These are phyloP conservation scores for Linnemannia schmuckeri DNA, from an alignment of 192 early-diverging fungal genomes.

Conservation along the genomic window DNA sequence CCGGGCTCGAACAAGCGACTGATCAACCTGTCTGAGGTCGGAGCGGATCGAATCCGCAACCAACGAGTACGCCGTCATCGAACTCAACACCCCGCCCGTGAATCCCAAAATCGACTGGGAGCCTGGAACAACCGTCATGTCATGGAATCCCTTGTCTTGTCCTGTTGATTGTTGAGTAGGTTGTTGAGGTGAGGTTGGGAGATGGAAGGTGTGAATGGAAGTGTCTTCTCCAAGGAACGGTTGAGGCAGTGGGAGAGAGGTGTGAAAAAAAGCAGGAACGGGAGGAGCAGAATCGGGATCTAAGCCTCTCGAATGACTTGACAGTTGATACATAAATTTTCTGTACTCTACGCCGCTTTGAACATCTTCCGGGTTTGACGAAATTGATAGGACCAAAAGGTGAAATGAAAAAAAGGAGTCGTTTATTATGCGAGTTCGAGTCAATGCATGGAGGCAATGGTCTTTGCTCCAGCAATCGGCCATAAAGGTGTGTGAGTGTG, in stretches of 20 bases:
- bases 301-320: not conserved
- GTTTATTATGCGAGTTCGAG: conserved; percentile 16
- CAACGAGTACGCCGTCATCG: conserved; percentile 48
- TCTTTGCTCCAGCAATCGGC: not conserved
- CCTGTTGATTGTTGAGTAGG: not conserved
- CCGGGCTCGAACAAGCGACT: conserved; percentile 28
- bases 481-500: not conserved
- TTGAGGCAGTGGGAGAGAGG: not conserved
- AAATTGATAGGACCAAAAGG: not conserved
- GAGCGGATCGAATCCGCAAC: conserved; percentile 32
- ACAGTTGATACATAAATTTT: not conserved
- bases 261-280: conserved; percentile 8
- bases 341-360: not conserved
- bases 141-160: conserved; percentile 20
- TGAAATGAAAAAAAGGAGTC: conserved; percentile 15
- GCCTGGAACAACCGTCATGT: conserved; percentile 53
- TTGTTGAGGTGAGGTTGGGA: not conserved
- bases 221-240: not conserved
- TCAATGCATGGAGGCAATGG: not conserved
- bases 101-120: conserved; percentile 57
- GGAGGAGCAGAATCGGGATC: not conserved
- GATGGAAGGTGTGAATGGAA: not conserved
- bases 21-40: conserved; percentile 29
- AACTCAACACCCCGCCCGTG: conserved; percentile 48
- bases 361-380: not conserved